Evolutionary conservation across 1,284 basidiomycete genomes (phyloP), one percentile per base, ranked within the genome.

Genomic region (Marasmius sp.): DNA sequence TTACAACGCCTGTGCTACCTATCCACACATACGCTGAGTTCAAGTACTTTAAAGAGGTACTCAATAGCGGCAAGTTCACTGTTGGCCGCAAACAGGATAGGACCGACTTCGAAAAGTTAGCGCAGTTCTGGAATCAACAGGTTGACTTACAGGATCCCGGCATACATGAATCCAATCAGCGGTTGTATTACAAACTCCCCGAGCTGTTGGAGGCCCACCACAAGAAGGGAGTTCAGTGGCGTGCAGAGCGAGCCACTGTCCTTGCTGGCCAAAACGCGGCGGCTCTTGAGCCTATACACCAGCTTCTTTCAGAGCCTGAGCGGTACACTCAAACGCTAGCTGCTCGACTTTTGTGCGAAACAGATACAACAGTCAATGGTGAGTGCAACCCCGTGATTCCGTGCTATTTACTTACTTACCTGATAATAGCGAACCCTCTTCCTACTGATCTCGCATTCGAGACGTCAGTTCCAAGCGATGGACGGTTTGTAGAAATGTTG

Each of bases 221-320:
- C 61, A 65, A 65, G 51, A 60, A 60, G 20, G 39, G 39, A 41
- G 16, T 57, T 27, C 22, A 53, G 48, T 51, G 38, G 50, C 18
- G 57, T 47, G 58, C 53, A 54, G 59, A 41, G 6, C 34, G 58
- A 75, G 50, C 74, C 74, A 61, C 43, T 33, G 56, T 41, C 33
- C 43, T 18, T 2, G 14, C 7, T 49, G 50, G 53, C 22, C 45
- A 39, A 34, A 61, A 48, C 43, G 59, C 20, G 10, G 53, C 10
- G 16, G 37, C 3, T 43, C 22, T 52, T 27, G 11, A 49, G 5
- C 51, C 43, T 33, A 41, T 37, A 10, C 22, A 20, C 9, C 12
- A 3, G 9, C n/a, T 48, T 39, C 27, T 61, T 36, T 5, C 20
- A 6, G 53, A 54, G 18, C 27, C 59, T 18, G 34, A 38, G 20